phyloP scores from a whole-genome alignment of 108 stramenopile genomes.

The Cyclostephanos invisitatus region DNA sequence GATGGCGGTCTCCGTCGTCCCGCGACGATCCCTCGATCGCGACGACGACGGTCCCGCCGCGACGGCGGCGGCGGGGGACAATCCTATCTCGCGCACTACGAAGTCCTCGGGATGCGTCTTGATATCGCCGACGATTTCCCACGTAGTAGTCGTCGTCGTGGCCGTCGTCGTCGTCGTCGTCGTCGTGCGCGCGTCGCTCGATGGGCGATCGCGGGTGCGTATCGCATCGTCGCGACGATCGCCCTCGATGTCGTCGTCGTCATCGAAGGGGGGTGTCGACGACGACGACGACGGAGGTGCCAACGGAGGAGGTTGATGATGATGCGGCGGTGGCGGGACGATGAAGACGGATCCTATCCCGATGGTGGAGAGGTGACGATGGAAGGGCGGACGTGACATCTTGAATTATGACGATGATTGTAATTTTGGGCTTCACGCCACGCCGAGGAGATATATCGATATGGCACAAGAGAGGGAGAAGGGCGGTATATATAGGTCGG shows the following conservation, averaged over 20 bases:
- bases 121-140: constrained; percentile 72
- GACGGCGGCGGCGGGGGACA: constrained; percentile 5
- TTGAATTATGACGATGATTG: too few relatives aligned
- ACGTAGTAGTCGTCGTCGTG: constrained; percentile 31
- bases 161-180: neutral
- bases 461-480: too few relatives aligned
- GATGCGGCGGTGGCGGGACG: constrained; percentile 46
- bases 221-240: too few relatives aligned
- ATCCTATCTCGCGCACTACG: constrained; percentile 76
- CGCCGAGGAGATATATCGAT: too few relatives aligned
- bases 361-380: constrained; percentile 62
- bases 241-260: too few relatives aligned
- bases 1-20: too few relatives aligned
- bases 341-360: constrained; percentile 77
- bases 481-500: too few relatives aligned
- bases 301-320: too few relatives aligned
- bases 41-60: neutral
- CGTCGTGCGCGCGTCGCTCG: neutral
- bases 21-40: neutral
- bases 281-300: constrained; percentile 24
- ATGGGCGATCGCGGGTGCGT: too few relatives aligned
- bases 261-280: neutral
- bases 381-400: constrained; percentile 4
- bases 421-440: too few relatives aligned
- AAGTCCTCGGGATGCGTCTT: constrained; percentile 79